A percentile compares a stretch with the other conserved stretches of the same genome.
These are phyloP conservation scores for Cystobasidium ongulense DNA, from an alignment of 768 basidiomycete genomes.

Conservation along the genomic window DNA sequence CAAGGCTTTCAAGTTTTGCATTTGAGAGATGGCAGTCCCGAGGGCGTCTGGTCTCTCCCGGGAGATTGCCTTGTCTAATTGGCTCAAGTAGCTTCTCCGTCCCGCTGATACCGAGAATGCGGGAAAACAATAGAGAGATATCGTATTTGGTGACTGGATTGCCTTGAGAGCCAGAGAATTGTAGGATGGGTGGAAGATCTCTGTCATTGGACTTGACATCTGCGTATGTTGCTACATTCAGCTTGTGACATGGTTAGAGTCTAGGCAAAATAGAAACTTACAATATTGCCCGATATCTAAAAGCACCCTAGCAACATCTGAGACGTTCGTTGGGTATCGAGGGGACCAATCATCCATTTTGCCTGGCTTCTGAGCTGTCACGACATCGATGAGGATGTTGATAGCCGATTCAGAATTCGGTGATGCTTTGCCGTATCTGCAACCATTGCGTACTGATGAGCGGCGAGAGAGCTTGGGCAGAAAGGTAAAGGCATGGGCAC, in stretches of 20 bases:
- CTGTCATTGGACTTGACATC: background rate
- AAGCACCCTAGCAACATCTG: conserved; percentile 78
- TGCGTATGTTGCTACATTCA: background rate
- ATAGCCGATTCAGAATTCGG: conserved; percentile 14
- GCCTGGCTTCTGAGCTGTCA: conserved; percentile 72
- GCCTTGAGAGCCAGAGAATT: conserved; percentile 22
- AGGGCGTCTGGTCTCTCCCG: conserved; percentile 19
- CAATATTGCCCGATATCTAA: conserved; percentile 61
- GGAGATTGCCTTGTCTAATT: background rate
- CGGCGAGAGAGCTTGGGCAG: too few species aligned
- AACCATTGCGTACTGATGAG: too few species aligned
- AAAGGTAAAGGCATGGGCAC: too few species aligned
- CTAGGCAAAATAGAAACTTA: background rate
- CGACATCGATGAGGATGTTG: conserved; percentile 65
- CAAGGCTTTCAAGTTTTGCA: background rate
- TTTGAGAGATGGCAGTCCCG: conserved; percentile 27
- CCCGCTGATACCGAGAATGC: background rate
- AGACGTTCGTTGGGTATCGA: conserved; percentile 81
- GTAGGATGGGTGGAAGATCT: conserved; percentile 10
- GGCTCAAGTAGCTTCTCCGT: conserved; percentile 3
- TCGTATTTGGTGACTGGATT: conserved; percentile 16
- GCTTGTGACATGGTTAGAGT: background rate
- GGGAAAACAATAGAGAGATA: conserved; percentile 4
- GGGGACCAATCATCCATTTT: conserved; percentile 95
- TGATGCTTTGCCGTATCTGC: conserved; percentile 26